Evolutionary conservation across 2,329 filamentous ascomycete species (phyloP).

Genomic region (Calonectria hongkongensis): DNA sequence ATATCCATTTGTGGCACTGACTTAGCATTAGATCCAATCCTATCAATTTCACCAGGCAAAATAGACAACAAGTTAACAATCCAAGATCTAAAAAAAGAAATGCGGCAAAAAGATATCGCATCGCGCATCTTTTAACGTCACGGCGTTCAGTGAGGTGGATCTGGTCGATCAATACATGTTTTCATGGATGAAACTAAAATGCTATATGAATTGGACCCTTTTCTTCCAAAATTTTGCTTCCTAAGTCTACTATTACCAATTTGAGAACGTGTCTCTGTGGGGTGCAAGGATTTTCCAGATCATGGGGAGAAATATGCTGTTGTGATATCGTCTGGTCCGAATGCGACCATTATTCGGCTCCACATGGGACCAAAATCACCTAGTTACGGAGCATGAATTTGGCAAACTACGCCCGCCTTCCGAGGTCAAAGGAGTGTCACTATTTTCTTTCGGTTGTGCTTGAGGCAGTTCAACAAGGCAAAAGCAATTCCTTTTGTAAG

Average conservation of each 20-base stretch:
- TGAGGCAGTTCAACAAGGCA: background rate
- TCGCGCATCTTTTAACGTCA: too few relatives aligned
- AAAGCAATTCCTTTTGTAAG: background rate
- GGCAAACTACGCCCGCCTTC: constrained; percentile 4
- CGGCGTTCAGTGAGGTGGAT: too few relatives aligned
- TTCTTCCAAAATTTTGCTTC: too few relatives aligned
- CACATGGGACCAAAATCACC: background rate
- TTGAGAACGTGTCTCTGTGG: background rate
- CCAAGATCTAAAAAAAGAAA: too few relatives aligned
- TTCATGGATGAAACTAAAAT: too few relatives aligned
- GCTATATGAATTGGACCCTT: too few relatives aligned
- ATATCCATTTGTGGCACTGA: background rate
- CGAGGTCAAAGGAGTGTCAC: background rate
- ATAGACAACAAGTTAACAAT: background rate
- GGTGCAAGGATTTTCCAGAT: background rate
- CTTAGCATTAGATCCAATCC: background rate
- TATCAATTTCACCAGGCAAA: background rate
- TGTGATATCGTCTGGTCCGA: background rate
- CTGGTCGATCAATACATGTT: background rate
- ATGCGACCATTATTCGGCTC: constrained; percentile 12
- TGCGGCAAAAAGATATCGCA: too few relatives aligned
- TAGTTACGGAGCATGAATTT: background rate
- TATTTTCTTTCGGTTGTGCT: background rate
- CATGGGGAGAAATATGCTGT: background rate
- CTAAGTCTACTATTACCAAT: background rate